phyloP scores from a whole-genome alignment of 2,329 filamentous ascomycete species.

The Blastomyces silverae region DNA sequence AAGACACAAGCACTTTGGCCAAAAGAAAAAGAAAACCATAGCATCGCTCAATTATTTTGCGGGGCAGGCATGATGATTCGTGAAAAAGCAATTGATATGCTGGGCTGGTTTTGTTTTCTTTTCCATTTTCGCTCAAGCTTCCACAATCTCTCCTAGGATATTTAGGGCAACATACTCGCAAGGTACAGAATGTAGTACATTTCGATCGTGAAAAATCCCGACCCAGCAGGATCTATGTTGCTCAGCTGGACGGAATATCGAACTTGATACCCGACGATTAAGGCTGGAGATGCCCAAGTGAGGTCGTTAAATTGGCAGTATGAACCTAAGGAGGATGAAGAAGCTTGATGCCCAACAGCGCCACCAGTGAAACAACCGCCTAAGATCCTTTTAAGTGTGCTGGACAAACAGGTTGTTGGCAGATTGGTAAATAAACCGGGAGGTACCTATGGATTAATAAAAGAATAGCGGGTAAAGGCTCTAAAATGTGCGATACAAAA shows the following conservation, averaged over 20 bases:
- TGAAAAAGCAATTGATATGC: conserved; percentile 4
- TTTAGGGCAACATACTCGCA: conserved; percentile 56
- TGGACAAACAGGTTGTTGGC: conserved; percentile 11
- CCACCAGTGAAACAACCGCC: conserved; percentile 20
- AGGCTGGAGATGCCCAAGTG: conserved; percentile 19
- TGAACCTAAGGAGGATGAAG: conserved; percentile 18
- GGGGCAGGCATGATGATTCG: not conserved
- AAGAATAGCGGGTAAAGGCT: conserved; percentile 15
- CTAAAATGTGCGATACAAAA: conserved; percentile 12
- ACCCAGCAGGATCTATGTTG: conserved; percentile 24
- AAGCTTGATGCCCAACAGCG: conserved; percentile 26
- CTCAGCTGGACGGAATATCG: conserved; percentile 15
- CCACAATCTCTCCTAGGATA: conserved; percentile 14
- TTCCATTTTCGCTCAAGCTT: not conserved
- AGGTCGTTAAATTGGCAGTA: conserved; percentile 18
- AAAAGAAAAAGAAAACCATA: not conserved
- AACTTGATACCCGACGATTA: conserved; percentile 16
- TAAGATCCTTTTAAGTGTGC: conserved; percentile 7
- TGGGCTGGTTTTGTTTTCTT: not conserved
- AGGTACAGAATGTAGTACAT: conserved; percentile 58
- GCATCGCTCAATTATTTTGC: not conserved
- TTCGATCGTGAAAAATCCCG: conserved; percentile 23
- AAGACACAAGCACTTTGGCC: not conserved
- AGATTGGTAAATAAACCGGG: conserved; percentile 20
- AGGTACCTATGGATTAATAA: conserved; percentile 16